Conservation (phyloP, 1,284 basidiomycete species). For the Ustilago cynodontis region DNA sequence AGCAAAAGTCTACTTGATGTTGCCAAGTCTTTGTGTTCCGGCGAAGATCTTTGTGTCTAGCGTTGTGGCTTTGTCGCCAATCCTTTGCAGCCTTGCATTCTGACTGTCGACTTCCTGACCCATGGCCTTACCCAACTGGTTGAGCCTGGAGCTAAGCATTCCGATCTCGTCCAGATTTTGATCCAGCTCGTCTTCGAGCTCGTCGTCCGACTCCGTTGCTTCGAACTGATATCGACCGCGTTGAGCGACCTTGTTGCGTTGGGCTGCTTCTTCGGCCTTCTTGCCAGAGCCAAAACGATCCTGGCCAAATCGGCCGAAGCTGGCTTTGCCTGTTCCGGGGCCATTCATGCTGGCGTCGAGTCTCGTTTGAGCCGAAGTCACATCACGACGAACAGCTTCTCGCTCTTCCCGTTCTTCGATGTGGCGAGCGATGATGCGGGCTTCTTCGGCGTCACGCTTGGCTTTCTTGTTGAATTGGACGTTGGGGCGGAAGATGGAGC, state of each 20-base stretch:
- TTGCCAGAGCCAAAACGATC: slow-evolving; percentile 54
- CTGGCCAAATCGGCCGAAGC: slow-evolving; percentile 56
- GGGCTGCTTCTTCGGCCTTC: slow-evolving; percentile 33
- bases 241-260: slow-evolving; percentile 73
- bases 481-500: slow-evolving; percentile 85
- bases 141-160: slow-evolving; percentile 83
- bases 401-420: slow-evolving; percentile 88
- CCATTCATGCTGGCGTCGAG: slow-evolving; percentile 78
- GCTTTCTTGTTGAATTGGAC: slow-evolving; percentile 74
- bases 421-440: slow-evolving; percentile 87
- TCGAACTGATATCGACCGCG: slow-evolving; percentile 92
- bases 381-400: slow-evolving; percentile 72
- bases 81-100: slow-evolving; percentile 62
- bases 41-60: slow-evolving; percentile 67
- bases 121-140: slow-evolving; percentile 85
- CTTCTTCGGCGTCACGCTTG: slow-evolving; percentile 90
- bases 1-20: slow-evolving; percentile 50
- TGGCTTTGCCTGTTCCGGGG: slow-evolving; percentile 52
- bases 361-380: slow-evolving; percentile 86
- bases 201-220: slow-evolving; percentile 93
- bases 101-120: slow-evolving; percentile 72
- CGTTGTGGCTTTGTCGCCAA: slow-evolving; percentile 65
- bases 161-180: slow-evolving; percentile 90
- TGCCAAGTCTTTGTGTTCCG: slow-evolving; percentile 64
- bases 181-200: slow-evolving; percentile 83